These are phyloP conservation scores for Hermanozyma aechmeae DNA, from an alignment of 805 yeast genomes.

Conservation along the genomic window DNA sequence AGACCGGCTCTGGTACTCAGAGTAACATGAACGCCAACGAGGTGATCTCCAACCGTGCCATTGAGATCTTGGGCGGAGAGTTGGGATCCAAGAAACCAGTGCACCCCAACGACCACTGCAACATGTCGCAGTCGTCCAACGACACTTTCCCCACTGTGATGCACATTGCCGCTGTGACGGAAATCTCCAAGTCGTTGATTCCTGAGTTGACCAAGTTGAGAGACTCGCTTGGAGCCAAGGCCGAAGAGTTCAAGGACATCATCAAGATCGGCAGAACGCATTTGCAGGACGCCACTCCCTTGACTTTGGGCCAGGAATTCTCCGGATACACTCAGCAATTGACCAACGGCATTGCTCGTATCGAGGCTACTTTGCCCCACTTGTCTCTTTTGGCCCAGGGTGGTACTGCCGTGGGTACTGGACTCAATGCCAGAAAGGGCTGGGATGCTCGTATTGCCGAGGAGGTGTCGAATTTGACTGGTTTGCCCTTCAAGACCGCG, in stretches of 20 bases:
- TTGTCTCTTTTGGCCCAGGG: slow-evolving; percentile 90
- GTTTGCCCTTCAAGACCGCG: slow-evolving; percentile 83
- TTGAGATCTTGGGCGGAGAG: slow-evolving; percentile 87
- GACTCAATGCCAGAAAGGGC: slow-evolving; percentile 88
- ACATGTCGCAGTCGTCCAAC: slow-evolving; percentile 97
- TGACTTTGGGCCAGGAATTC: slow-evolving; percentile 96
- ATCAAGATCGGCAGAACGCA: slow-evolving; percentile 99
- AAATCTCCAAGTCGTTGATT: slow-evolving; percentile 62
- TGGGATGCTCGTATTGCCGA: slow-evolving; percentile 82
- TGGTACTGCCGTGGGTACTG: slow-evolving; percentile 99
- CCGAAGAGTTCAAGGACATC: slow-evolving; percentile 78
- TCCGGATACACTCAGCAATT: slow-evolving; percentile 93
- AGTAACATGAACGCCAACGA: slow-evolving; percentile 99
- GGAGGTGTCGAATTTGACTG: slow-evolving; percentile 78
- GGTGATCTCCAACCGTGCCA: slow-evolving; percentile 97
- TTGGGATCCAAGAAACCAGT: slow-evolving; percentile 90
- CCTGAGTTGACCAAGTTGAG: slow-evolving; percentile 76
- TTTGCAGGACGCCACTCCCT: slow-evolving; percentile 96
- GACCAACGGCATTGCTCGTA: slow-evolving; percentile 81
- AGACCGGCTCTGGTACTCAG: slow-evolving; percentile 98
- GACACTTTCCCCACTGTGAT: slow-evolving; percentile 99
- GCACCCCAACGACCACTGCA: slow-evolving; percentile 97
- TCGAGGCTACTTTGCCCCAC: slow-evolving; percentile 67
- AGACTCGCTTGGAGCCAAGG: slow-evolving; percentile 67
- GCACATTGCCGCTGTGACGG: slow-evolving; percentile 98